Evolutionary conservation across 2,329 filamentous ascomycete species (phyloP), one percentile per base, ranked within the genome.

Genomic region (Coleophoma crateriformis): DNA sequence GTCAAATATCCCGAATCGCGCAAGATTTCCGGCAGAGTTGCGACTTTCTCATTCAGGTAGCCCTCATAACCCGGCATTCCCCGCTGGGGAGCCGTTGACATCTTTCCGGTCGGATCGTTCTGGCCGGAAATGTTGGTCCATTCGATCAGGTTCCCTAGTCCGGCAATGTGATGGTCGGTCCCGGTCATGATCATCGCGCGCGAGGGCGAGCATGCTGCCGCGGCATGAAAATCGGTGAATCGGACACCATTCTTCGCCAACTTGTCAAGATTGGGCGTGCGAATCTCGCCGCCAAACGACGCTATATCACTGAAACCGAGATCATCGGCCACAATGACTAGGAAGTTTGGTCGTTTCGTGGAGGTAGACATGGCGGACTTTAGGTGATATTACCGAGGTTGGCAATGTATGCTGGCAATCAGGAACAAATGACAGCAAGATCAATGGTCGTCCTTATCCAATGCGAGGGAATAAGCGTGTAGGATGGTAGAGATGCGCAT

Each of bases 101-200:
- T 69, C 67, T 45, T 76, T 66, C 45, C 49, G 37, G 32, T 51
- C 10, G 49, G 45, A 38, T 50, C 52, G 14, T 56, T 56, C 27
- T 55, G 54, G 3, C 50, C 52, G 4, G 54, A 57, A 10, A 53
- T 53, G 37, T 55, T 56, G 10, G 56, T 57, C 54, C 50, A 54
- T 35, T 78, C 73, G 50, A 74, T 72, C 52, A 79, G 61, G 47
- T 76, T 77, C 2, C 76, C 77, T 1, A 79, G 64, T 3, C 77
- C 69, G 10, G 69, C 69, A 50, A 73, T 73, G 53, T 73, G 75
- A 54, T 78, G 71, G 54, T 79, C 74, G 3, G 77, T 80, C 2
- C 79, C 79, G 1, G 76, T 79, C 68, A 82, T 74, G 48, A 82
- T 72, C 79, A 82, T 82, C 42, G 78, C 74, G 47, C 78, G 69